Evolutionary conservation across 495 filamentous ascomycete species (phyloP).

Genomic region (Staphylotrichum longicolle): DNA sequence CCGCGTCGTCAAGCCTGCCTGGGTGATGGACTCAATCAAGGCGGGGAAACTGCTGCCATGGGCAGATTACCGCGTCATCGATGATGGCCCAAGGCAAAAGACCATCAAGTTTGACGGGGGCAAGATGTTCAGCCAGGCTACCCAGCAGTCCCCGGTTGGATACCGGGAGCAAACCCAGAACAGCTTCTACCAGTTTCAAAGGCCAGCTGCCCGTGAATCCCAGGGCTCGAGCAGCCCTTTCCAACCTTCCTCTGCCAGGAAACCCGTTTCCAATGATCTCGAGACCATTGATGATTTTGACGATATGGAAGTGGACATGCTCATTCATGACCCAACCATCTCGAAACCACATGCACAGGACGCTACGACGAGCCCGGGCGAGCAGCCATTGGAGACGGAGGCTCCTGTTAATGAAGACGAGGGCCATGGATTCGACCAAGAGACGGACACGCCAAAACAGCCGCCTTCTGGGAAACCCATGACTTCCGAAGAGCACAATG

Average conservation of each 20-base stretch:
- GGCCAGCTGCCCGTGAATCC: conserved; percentile 20
- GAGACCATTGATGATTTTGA: conserved; percentile 24
- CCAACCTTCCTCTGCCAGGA: conserved; percentile 25
- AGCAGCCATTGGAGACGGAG: neutral
- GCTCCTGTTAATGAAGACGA: neutral
- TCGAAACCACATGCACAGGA: neutral
- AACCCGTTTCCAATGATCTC: neutral
- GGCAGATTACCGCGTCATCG: conserved; percentile 75
- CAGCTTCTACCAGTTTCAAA: conserved; percentile 77
- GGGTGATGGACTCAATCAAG: conserved; percentile 85
- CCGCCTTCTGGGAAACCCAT: conserved; percentile 39
- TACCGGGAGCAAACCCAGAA: conserved; percentile 74
- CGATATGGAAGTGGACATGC: conserved; percentile 26
- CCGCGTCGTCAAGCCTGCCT: conserved; percentile 92
- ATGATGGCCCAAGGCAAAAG: conserved; percentile 74
- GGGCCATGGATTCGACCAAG: neutral
- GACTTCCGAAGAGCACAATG: conserved; percentile 91
- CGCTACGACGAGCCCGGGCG: neutral
- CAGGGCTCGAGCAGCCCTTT: conserved; percentile 25
- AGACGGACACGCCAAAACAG: neutral
- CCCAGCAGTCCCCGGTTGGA: conserved; percentile 43
- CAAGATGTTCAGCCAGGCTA: conserved; percentile 61
- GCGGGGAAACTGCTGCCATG: conserved; percentile 80
- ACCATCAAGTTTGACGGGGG: conserved; percentile 67
- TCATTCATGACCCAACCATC: neutral